Evolutionary conservation across 805 yeast genomes (phyloP).

Genomic region (Clavispora asparagi): DNA sequence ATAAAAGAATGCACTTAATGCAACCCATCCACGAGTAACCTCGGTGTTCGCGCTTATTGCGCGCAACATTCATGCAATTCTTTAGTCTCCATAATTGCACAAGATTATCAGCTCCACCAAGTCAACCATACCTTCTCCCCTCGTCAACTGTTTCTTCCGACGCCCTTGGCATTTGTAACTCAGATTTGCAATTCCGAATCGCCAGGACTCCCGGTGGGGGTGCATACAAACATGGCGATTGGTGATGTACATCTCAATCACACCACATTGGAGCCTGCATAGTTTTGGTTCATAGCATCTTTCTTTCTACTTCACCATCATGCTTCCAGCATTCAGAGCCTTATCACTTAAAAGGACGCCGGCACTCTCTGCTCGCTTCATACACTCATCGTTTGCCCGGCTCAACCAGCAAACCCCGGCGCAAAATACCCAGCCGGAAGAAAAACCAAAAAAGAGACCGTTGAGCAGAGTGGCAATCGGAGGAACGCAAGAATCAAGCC

Average conservation of each 20-base stretch:
- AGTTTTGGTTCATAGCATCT: neutral
- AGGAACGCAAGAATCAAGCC: slow-evolving; percentile 33
- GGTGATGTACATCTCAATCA: neutral
- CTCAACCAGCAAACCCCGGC: neutral
- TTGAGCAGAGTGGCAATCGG: slow-evolving; percentile 80
- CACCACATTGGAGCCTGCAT: neutral
- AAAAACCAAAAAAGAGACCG: slow-evolving; percentile 44
- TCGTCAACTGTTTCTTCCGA: no score
- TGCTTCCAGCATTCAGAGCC: slow-evolving; percentile 2
- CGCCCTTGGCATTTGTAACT: no score
- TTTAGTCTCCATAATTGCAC: no score
- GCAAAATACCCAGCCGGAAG: neutral
- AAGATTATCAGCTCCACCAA: no score
- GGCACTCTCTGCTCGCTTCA: neutral
- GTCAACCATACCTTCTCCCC: no score
- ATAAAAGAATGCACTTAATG: no score
- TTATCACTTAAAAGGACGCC: neutral
- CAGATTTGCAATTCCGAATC: no score
- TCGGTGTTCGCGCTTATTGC: no score
- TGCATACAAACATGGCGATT: neutral
- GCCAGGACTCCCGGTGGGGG: neutral
- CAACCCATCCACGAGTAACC: no score
- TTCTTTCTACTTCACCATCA: neutral
- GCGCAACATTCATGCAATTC: no score
- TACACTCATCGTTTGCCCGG: slow-evolving; percentile 1